Base-by-base conservation (phyloP, 257 asterid genomes). In the Fraxinus cuspidata region DNA sequence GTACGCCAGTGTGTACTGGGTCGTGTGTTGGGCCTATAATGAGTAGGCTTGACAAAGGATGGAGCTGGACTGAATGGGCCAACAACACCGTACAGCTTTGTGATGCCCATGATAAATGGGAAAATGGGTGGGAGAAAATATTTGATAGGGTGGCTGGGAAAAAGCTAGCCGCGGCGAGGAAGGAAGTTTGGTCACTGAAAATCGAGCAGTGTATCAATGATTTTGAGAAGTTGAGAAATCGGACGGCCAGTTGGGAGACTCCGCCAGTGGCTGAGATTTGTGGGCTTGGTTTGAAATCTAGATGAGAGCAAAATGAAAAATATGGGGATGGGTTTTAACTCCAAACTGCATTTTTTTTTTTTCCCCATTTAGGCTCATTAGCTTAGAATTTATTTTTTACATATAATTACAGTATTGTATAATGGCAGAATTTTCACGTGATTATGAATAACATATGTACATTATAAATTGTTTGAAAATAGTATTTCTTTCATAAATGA, bases 11-110 rank as follows among this genome's bases (percentile, higher is more conserved):
- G 0, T 96, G 99, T 44, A 86, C 42, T 0, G 92, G 92, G 15
- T 21, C 88, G 0, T 96, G 99, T 13, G 92, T 91, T 8, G 92
- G 88, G 56, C 90, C 87, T 1, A 44, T 88, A 2, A 95, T 93
- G 98, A 71, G 74, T 19, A 74, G 75, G 79, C 83, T 93, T 0
- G 23, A 80, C 40, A 88, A 42, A 37, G 79, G 86, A 35, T 93
- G 99, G 99, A 90, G 99, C 85, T 93, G 97, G 98, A 93, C 94
- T 0, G 92, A 91, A 71, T 96, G 97, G 98, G 79, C 87, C 21
- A 83, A 90, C 34, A 81, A 82, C 78, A 51, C 87, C 1, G 74
- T 93, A 1, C 82, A 86, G 82, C 94, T 96, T 1, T 96, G 99
- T 63, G 88, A 96, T 76, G 98, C 99, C 19, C 96, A 80, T 56